Conservation (phyloP, 116 monocot species). For the Dioscorea cayenensis region DNA sequence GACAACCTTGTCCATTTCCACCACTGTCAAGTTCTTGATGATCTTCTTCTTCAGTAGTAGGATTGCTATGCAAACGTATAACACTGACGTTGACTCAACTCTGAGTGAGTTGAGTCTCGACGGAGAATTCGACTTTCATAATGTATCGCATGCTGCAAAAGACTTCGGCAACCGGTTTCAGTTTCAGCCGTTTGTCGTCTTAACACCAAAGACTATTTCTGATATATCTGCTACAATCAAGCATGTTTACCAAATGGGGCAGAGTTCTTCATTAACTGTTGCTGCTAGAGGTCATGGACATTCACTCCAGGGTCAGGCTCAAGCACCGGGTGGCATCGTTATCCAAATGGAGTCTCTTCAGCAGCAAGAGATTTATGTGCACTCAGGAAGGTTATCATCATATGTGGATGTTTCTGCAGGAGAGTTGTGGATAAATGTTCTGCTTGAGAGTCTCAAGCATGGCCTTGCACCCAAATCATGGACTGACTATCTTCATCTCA, state of each 20-base stretch:
- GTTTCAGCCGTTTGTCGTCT: slow-evolving; percentile 37
- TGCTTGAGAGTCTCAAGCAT: slow-evolving; percentile 49
- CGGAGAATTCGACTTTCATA: slow-evolving; percentile 43
- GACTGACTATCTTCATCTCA: slow-evolving; percentile 89
- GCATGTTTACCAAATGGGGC: slow-evolving; percentile 43
- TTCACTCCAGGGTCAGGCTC: slow-evolving; percentile 81
- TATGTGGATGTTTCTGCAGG: slow-evolving; percentile 71
- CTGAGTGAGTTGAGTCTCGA: slow-evolving; percentile 17
- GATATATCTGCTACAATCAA: slow-evolving; percentile 49
- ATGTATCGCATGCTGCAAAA: slow-evolving; percentile 30
- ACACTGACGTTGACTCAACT: slow-evolving; percentile 28
- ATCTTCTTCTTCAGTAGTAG: slow-evolving; percentile 29
- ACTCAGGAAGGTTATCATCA: slow-evolving; percentile 21
- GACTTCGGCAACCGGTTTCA: slow-evolving; percentile 73
- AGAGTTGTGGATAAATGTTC: slow-evolving; percentile 70
- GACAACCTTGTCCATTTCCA: slow-evolving; percentile 13
- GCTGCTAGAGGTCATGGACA: slow-evolving; percentile 88
- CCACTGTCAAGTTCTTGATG: slow-evolving; percentile 18
- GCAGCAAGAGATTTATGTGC: slow-evolving; percentile 1
- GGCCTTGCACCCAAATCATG: slow-evolving; percentile 79
- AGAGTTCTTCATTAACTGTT: slow-evolving; percentile 47
- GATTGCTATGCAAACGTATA: slow-evolving; percentile 41
- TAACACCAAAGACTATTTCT: slow-evolving; percentile 54
- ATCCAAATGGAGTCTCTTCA: slow-evolving; percentile 62
- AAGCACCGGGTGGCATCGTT: slow-evolving; percentile 66